These are phyloP conservation scores for Thoreauomyces humboldtii DNA, from an alignment of 192 early-diverging fungal genomes.

Conservation along the genomic window DNA sequence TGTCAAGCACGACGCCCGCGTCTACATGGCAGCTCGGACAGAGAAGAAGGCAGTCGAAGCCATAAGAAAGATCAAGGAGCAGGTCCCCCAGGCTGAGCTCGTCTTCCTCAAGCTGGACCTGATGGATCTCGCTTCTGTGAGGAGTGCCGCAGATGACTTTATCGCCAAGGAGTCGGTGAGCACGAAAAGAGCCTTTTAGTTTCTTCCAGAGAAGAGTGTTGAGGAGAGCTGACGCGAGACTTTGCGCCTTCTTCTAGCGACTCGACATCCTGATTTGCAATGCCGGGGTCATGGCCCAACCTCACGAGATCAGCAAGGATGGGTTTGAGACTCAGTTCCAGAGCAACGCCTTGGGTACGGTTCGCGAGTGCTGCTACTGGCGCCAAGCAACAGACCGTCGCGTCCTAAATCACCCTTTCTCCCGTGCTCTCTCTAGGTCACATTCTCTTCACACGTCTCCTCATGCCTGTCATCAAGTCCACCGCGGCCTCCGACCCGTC, in stretches of 20 bases:
- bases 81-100: neutral
- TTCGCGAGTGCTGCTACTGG: neutral
- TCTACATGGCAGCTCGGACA: conserved; percentile 5
- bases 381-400: too few species aligned
- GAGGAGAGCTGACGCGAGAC: too few species aligned
- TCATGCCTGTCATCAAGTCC: conserved; percentile 28
- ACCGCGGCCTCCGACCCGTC: neutral
- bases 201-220: too few species aligned
- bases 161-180: conserved; percentile 8
- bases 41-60: neutral
- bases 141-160: conserved; percentile 31
- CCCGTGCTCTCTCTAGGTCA: conserved; percentile 10
- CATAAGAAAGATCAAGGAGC: neutral
- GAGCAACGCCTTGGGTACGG: neutral
- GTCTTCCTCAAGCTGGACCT: conserved; percentile 34
- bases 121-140: conserved; percentile 29
- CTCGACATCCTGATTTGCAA: conserved; percentile 35
- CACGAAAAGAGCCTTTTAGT: too few species aligned
- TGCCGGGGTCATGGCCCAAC: conserved; percentile 47
- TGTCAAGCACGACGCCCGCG: neutral
- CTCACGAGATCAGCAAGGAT: conserved; percentile 39
- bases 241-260: too few species aligned
- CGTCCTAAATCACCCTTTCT: too few species aligned
- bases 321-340: conserved; percentile 55
- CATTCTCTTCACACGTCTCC: conserved; percentile 31